Percentiles rank a stretch among this genome's conserved stretches.
These are phyloP conservation scores for Aspergillus coremiiformis DNA, from an alignment of 495 filamentous ascomycete species.

Conservation along the genomic window DNA sequence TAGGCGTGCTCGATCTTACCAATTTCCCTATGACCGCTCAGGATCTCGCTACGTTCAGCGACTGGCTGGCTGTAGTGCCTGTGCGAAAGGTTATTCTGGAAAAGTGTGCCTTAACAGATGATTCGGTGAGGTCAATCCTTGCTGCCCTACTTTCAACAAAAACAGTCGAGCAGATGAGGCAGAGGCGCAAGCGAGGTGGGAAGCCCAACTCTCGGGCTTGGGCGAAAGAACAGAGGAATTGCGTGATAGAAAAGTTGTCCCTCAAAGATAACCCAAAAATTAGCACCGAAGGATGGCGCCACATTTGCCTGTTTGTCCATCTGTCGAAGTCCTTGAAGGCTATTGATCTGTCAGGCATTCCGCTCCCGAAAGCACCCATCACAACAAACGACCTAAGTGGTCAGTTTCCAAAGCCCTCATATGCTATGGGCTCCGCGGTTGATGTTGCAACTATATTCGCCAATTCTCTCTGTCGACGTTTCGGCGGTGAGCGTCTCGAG, in stretches of 20 bases:
- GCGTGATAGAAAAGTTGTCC: conserved; percentile 77
- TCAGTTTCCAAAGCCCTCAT: background rate
- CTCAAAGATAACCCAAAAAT: conserved; percentile 88
- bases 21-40: conserved; percentile 74
- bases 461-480: conserved; percentile 66
- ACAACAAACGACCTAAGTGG: conserved; percentile 14
- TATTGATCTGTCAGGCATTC: conserved; percentile 77
- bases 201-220: conserved; percentile 14
- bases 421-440: conserved; percentile 8
- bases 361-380: conserved; percentile 53
- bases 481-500: conserved; percentile 68
- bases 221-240: conserved; percentile 41
- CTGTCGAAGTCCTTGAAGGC: conserved; percentile 80
- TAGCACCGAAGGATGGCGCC: conserved; percentile 78
- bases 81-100: conserved; percentile 79
- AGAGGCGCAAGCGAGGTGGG: conserved; percentile 31
- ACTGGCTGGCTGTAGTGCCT: conserved; percentile 91
- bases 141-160: conserved; percentile 80
- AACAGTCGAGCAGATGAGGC: conserved; percentile 48
- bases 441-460: conserved; percentile 57
- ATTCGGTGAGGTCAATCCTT: conserved; percentile 76
- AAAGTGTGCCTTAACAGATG: conserved; percentile 77
- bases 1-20: conserved; percentile 74
- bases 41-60: conserved; percentile 78
- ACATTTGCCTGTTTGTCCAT: conserved; percentile 83